Evolutionary conservation across 352 stramenopile species (phyloP), one percentile per base, ranked within the genome.

Genomic region (Pythium phragmitis): DNA sequence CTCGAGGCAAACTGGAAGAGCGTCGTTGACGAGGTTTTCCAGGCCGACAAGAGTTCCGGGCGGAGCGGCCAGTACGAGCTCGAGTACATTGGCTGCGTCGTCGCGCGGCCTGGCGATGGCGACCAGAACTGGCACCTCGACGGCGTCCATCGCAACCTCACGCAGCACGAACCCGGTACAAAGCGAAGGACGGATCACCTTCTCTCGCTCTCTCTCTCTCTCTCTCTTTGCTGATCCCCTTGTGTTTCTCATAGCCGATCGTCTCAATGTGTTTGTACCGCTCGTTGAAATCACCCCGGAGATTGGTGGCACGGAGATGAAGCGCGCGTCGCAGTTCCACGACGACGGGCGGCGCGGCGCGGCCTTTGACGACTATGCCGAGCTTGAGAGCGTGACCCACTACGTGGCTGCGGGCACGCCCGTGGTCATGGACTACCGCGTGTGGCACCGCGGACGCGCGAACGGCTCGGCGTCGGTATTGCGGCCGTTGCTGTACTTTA

Each of bases 101-200:
- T 92, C 1, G 80, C 83, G 0, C 69, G 76, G 52, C 81, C 83
- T 3, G 81, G 76, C 21, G 83, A 92, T 52, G 37, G 8, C 0
- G 72, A 85, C 62, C 83, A 92, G 66, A 92, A 92, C 72, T 92
- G 83, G 83, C 83, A 92, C 59, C 70, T 92, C 19, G 83, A 92
- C 63, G 83, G 83, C 33, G 79, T 92, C 47, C 81, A 92, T 37
- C 68, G 68, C n/a, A 78, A 84, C 46, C 61, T 74, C 17, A 55
- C 68, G 11, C 37, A 70, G 14, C 83, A 92, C 30, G 74, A 88
- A 63, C 70, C 70, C 65, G 82, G 82, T 85, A 48, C 42, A 12
- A 17, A 30, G 26, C 2, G 26, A 30, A 30, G 26, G 26, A 30
- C 2, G 2, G 26, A 30, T 30, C 26, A 30, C n/a, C 9, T 48